Percentiles rank a stretch among this genome's conserved stretches.
phyloP scores from a whole-genome alignment of 768 basidiomycete species.

The Mycena epipterygia region DNA sequence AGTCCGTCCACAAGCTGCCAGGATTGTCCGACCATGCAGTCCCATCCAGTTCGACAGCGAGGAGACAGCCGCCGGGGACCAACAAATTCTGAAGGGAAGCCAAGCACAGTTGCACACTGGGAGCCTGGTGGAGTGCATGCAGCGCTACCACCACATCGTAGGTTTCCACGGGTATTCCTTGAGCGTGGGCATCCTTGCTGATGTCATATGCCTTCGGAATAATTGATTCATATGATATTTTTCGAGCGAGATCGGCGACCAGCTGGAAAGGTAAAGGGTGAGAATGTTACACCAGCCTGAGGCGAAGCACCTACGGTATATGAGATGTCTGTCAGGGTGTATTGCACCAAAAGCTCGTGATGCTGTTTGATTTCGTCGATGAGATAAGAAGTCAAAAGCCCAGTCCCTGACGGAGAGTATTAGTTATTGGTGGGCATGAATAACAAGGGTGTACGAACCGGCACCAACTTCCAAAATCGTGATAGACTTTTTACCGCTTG shows the following conservation, averaged over 20 bases:
- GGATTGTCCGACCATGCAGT: neutral
- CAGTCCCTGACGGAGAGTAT: slow-evolving; percentile 2
- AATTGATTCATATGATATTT: neutral
- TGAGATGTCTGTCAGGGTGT: slow-evolving; percentile 23
- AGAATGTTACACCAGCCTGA: neutral
- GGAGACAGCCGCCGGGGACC: slow-evolving; percentile 14
- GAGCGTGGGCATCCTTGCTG: neutral
- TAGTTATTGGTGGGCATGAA: neutral
- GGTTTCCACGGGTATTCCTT: slow-evolving; percentile 1
- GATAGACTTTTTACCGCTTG: slow-evolving; percentile 6
- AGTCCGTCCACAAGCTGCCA: slow-evolving; percentile 20
- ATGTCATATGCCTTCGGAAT: slow-evolving; percentile 18
- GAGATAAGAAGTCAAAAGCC: slow-evolving; percentile 11
- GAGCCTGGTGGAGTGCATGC: slow-evolving; percentile 17
- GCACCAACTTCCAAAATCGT: slow-evolving; percentile 27
- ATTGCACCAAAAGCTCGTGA: slow-evolving; percentile 1
- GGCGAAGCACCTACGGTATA: slow-evolving; percentile 3
- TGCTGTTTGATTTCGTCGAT: slow-evolving; percentile 15
- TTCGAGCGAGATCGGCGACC: slow-evolving; percentile 7
- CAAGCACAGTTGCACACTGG: neutral
- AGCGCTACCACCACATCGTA: slow-evolving; percentile 22
- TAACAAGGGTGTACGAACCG: neutral
- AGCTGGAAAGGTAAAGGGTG: neutral
- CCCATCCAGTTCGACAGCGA: slow-evolving; percentile 18
- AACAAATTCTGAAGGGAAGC: neutral